Evolutionary conservation across 2,329 filamentous ascomycete species (phyloP).

Genomic region (Cordyceps fumosorosea): DNA sequence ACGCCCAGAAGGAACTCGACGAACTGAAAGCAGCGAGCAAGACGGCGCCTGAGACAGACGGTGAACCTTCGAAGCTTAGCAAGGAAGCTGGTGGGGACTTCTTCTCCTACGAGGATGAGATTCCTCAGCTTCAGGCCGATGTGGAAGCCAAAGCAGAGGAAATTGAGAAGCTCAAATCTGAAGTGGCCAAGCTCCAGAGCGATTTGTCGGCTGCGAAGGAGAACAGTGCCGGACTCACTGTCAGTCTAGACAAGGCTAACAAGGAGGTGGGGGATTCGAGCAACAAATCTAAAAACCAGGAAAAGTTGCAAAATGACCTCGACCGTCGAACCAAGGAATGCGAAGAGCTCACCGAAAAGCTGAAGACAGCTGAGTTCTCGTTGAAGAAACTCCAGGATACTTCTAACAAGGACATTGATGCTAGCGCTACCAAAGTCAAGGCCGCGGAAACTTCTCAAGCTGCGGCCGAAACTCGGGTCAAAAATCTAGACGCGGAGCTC

Average conservation of each 20-base stretch:
- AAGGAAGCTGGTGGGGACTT: constrained; percentile 58
- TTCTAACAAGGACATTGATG: constrained; percentile 27
- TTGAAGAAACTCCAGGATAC: constrained; percentile 38
- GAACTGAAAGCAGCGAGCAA: constrained; percentile 45
- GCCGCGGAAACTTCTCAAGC: constrained; percentile 32
- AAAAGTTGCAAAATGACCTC: constrained; percentile 44
- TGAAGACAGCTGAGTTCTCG: constrained; percentile 37
- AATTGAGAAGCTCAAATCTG: constrained; percentile 61
- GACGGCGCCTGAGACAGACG: constrained; percentile 19
- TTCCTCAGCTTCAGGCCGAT: constrained; percentile 73
- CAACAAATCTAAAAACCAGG: constrained; percentile 33
- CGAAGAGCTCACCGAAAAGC: constrained; percentile 41
- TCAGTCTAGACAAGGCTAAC: constrained; percentile 61
- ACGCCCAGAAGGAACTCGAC: constrained; percentile 58
- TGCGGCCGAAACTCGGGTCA: constrained; percentile 27
- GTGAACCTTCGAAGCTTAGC: background rate
- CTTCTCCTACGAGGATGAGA: constrained; percentile 87
- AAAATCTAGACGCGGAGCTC: constrained; percentile 36
- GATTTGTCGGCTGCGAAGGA: constrained; percentile 68
- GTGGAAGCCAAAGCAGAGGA: constrained; percentile 63
- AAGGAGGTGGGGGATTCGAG: constrained; percentile 50
- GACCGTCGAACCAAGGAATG: constrained; percentile 43
- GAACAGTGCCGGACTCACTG: constrained; percentile 58
- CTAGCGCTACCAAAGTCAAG: constrained; percentile 26
- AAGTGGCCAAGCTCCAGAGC: constrained; percentile 61